Evolutionary conservation across 768 basidiomycete species (phyloP).

Genomic region (Pisolithus marmoratus): DNA sequence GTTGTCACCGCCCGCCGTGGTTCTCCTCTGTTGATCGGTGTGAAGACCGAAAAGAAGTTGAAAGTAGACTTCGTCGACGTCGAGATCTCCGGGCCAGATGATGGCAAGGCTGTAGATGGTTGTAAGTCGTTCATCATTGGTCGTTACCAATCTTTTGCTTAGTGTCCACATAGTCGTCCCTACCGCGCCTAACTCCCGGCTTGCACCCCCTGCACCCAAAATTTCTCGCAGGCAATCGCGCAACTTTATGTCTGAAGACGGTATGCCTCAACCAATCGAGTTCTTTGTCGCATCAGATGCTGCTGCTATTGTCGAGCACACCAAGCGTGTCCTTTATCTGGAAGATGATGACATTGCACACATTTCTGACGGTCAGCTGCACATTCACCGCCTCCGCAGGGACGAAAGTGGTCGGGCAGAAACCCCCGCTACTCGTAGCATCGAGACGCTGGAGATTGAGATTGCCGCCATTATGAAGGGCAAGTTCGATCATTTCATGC

Average conservation of each 20-base stretch:
- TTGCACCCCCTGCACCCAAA: constrained; percentile 71
- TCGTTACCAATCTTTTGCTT: not conserved
- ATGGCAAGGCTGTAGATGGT: constrained; percentile 36
- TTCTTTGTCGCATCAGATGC: constrained; percentile 99
- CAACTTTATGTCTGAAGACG: constrained; percentile 98
- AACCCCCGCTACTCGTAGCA: constrained; percentile 69
- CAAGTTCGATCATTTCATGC: constrained; percentile 99
- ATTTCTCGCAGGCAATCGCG: constrained; percentile 92
- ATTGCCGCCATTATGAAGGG: constrained; percentile 99
- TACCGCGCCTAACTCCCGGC: constrained; percentile 52
- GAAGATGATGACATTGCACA: constrained; percentile 99
- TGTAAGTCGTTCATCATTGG: constrained; percentile 28
- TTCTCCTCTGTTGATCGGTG: constrained; percentile 93
- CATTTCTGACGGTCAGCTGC: constrained; percentile 93
- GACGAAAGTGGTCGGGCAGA: constrained; percentile 65
- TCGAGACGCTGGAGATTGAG: constrained; percentile 98
- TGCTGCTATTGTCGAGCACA: constrained; percentile 94
- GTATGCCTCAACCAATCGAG: constrained; percentile 97
- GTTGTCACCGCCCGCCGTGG: constrained; percentile 95
- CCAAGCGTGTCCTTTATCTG: constrained; percentile 96
- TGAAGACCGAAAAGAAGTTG: constrained; percentile 99
- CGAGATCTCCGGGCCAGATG: constrained; percentile 79
- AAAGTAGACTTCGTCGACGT: constrained; percentile 99
- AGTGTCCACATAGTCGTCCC: constrained; percentile 32
- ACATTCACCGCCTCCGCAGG: constrained; percentile 96